A percentile compares a stretch with the other conserved stretches of the same genome.
Evolutionary conservation across 1,139 yeast genomes (phyloP).

Genomic region (Nakaseomyces uthaithaninus): DNA sequence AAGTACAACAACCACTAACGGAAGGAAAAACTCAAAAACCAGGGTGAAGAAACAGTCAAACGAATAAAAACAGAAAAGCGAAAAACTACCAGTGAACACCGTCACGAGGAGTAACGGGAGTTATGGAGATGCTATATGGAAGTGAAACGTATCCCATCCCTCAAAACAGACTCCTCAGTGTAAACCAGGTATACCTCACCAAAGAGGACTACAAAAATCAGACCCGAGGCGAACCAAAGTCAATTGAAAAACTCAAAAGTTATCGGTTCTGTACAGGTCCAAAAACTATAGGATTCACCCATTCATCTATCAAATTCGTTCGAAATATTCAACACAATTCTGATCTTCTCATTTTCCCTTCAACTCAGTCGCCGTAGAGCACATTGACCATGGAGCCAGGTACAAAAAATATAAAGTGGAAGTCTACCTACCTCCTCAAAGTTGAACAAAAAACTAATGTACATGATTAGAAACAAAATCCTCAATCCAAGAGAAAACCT

Average conservation of each 20-base stretch:
- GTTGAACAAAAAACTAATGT: too few relatives aligned
- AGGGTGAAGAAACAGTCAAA: not conserved
- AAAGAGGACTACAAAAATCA: not conserved
- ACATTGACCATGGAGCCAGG: too few relatives aligned
- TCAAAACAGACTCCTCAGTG: slow-evolving; percentile 12
- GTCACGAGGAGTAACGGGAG: slow-evolving; percentile 6
- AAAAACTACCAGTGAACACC: not conserved
- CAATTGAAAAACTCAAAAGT: slow-evolving; percentile 7
- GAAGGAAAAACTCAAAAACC: too few relatives aligned
- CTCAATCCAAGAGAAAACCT: too few relatives aligned
- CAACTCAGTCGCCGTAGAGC: too few relatives aligned
- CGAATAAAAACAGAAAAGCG: not conserved
- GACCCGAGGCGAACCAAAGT: slow-evolving; percentile 5
- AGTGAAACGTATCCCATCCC: slow-evolving; percentile 17
- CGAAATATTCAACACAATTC: too few relatives aligned
- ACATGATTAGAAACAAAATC: too few relatives aligned
- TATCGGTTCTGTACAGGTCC: slow-evolving; percentile 4
- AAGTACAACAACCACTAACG: too few relatives aligned
- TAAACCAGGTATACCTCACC: slow-evolving; percentile 1
- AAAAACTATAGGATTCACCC: not conserved
- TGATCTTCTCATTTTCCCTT: too few relatives aligned
- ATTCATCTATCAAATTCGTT: not conserved
- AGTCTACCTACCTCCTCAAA: too few relatives aligned
- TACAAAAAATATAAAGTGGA: too few relatives aligned
- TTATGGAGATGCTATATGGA: slow-evolving; percentile 22